Evolutionary conservation across 441 rosid species (phyloP).

Genomic region (Breynia disticha): DNA sequence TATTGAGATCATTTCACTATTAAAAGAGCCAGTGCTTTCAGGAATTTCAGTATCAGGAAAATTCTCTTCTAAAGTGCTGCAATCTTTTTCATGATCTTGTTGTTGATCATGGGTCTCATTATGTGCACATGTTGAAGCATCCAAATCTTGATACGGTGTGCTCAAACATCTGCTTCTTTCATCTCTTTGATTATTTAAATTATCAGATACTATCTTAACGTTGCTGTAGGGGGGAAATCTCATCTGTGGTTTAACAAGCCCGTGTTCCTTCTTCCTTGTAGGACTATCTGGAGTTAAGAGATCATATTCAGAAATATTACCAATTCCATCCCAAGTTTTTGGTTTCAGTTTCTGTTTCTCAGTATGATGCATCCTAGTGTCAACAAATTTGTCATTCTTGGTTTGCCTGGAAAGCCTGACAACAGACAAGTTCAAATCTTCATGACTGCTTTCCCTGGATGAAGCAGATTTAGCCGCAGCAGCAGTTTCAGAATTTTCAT

Average conservation of each 20-base stretch:
- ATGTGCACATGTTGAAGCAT: slow-evolving; percentile 18
- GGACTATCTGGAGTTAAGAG: slow-evolving; percentile 23
- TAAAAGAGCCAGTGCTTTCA: slow-evolving; percentile 9
- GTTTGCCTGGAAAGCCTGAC: slow-evolving; percentile 16
- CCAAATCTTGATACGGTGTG: slow-evolving; percentile 26
- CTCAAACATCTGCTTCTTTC: slow-evolving; percentile 24
- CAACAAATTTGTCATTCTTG: slow-evolving; percentile 19
- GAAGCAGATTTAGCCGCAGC: slow-evolving; percentile 19
- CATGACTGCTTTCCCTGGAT: slow-evolving; percentile 17
- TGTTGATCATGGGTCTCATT: slow-evolving; percentile 11
- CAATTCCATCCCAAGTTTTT: slow-evolving; percentile 27
- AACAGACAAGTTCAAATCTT: slow-evolving; percentile 22
- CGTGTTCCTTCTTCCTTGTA: slow-evolving; percentile 16
- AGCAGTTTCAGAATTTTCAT: slow-evolving; percentile 12
- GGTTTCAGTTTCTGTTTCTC: slow-evolving; percentile 25
- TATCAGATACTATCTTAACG: slow-evolving; percentile 26
- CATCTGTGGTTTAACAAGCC: slow-evolving; percentile 22
- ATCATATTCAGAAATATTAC: slow-evolving; percentile 34
- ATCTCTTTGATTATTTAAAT: slow-evolving; percentile 24
- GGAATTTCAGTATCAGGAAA: slow-evolving; percentile 12
- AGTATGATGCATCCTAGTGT: slow-evolving; percentile 14
- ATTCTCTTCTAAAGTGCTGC: slow-evolving; percentile 6
- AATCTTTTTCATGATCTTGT: slow-evolving; percentile 14
- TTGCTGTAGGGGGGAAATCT: slow-evolving; percentile 24
- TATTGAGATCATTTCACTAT: slow-evolving; percentile 12